Base-by-base conservation (phyloP, 2,329 filamentous ascomycete species). In the Colletotrichum sp. region DNA sequence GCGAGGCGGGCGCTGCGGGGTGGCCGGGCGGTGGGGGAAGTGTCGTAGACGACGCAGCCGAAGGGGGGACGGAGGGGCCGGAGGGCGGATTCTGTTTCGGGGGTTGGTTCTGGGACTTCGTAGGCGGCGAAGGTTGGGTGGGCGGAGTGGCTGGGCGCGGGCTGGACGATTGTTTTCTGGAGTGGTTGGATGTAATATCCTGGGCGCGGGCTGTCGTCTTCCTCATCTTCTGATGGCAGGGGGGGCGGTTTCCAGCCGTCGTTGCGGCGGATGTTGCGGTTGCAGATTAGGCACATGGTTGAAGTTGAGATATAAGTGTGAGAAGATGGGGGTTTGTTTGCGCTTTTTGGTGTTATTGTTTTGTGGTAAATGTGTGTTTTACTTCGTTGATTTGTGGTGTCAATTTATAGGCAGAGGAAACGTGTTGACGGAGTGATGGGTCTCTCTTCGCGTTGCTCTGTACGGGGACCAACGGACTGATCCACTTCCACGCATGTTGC, bases 91-190 rank as follows among this genome's bases (percentile, higher is more conserved):
- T 71, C 48, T 6, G 30, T 13, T 5, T 71, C 69, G 18, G 32
- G 61, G 8, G 48, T 52, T 15, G 6, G 5, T 4, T 7, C 24
- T 2, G 16, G 28, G 18, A 66, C 52, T 8, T 21, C 6, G 24
- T 52, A 60, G 5, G 69, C 69, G 6, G 61, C 61, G 15, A 71
- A 60, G 30, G 13, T 48, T 13, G 61, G 60, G 26, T 52, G 48
- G 28, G 66, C 52, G 36, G 36, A 38, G 26, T 66, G 61, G 36
- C 70, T 67, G 8, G 70, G 61, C 10, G 70, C 62, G 13, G 52
- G 52, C 9, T 67, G 62, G n/a, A 52, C 52, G n/a, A 61, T 5
- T 4, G 61, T 55, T 24, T 61, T 67, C 30, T 24, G 21, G 15
- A 8, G 13, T 13, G 58, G 28, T 28, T 2, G 2, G 55, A 1